A percentile compares a stretch with the other conserved stretches of the same genome.
Evolutionary conservation across 2,329 filamentous ascomycete genomes (phyloP).

Genomic region (Colletotrichum agaves): DNA sequence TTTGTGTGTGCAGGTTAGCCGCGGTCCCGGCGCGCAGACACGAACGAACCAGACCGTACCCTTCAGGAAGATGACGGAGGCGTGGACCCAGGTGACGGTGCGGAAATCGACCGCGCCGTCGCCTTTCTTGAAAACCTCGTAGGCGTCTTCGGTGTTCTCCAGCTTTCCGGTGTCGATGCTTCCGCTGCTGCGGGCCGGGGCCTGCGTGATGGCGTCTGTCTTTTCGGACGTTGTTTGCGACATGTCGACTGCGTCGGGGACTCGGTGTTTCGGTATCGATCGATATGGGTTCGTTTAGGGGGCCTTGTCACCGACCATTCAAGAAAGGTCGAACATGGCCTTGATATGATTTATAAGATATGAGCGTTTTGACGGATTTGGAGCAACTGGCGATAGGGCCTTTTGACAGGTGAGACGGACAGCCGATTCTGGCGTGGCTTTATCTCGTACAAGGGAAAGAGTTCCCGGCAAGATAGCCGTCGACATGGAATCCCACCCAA

Average conservation of each 20-base stretch:
- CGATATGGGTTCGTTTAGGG: neutral
- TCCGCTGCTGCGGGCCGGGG: constrained; percentile 38
- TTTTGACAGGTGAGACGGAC: neutral
- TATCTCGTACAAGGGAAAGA: constrained; percentile 31
- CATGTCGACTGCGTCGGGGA: constrained; percentile 9
- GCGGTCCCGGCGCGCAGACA: neutral
- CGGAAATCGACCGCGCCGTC: constrained; percentile 57
- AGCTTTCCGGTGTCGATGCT: constrained; percentile 41
- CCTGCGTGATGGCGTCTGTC: constrained; percentile 39
- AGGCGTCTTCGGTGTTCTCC: constrained; percentile 43
- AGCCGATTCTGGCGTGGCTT: constrained; percentile 2
- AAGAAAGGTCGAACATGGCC: neutral
- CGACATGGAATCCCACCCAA: constrained; percentile 12
- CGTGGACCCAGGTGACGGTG: constrained; percentile 59
- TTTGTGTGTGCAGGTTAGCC: neutral
- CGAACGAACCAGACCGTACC: constrained; percentile 40
- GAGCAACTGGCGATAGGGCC: constrained; percentile 8
- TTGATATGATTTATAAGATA: constrained; percentile 20
- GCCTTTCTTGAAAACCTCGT: constrained; percentile 58
- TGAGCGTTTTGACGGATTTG: neutral
- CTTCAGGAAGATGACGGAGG: constrained; percentile 60
- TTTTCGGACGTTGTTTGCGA: constrained; percentile 36
- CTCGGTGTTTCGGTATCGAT: neutral
- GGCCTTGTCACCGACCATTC: neutral
- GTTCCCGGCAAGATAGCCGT: constrained; percentile 30